A percentile compares a stretch with the other conserved stretches of the same genome.
These are phyloP conservation scores for Solanum hybrid DNA, from an alignment of 305 asterid species.

Conservation along the genomic window DNA sequence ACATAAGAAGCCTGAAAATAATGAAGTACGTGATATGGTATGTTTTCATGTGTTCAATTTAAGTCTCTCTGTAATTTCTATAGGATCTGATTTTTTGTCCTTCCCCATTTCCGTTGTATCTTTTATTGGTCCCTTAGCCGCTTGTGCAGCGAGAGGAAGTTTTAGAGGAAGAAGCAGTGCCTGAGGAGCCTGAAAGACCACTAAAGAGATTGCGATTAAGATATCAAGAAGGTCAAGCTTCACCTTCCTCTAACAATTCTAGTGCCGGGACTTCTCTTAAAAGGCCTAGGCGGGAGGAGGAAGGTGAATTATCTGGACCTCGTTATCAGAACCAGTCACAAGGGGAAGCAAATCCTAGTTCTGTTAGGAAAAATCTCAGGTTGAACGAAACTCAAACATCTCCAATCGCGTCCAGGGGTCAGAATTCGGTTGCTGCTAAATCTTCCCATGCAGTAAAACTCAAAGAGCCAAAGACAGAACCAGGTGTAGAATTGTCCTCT, in stretches of 20 bases:
- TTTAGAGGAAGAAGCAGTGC: constrained; percentile 28
- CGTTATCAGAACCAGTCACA: constrained; percentile 1
- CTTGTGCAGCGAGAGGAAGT: constrained; percentile 14
- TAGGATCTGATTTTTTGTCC: constrained; percentile 5
- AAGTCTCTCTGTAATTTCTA: not conserved
- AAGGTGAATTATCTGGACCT: constrained; percentile 18
- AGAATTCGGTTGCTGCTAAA: constrained; percentile 22
- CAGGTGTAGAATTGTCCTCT: constrained; percentile 13
- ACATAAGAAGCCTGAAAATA: constrained; percentile 3
- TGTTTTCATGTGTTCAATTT: not conserved
- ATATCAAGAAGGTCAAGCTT: constrained; percentile 26
- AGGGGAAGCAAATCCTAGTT: constrained; percentile 19
- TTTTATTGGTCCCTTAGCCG: constrained; percentile 3
- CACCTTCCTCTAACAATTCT: constrained; percentile 11
- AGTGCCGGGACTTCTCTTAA: constrained; percentile 15
- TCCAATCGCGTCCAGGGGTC: constrained; percentile 26
- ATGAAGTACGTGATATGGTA: not conserved
- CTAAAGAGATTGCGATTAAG: constrained; percentile 31
- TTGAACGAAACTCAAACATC: constrained; percentile 30
- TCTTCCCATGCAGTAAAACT: constrained; percentile 19
- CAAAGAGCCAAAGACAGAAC: constrained; percentile 30
- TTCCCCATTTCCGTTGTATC: not conserved
- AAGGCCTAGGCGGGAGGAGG: constrained; percentile 26
- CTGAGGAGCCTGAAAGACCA: constrained; percentile 35
- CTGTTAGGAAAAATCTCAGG: constrained; percentile 33